These are phyloP conservation scores for Colletotrichum graminicola DNA, from an alignment of 2,329 filamentous ascomycete species.

Conservation along the genomic window DNA sequence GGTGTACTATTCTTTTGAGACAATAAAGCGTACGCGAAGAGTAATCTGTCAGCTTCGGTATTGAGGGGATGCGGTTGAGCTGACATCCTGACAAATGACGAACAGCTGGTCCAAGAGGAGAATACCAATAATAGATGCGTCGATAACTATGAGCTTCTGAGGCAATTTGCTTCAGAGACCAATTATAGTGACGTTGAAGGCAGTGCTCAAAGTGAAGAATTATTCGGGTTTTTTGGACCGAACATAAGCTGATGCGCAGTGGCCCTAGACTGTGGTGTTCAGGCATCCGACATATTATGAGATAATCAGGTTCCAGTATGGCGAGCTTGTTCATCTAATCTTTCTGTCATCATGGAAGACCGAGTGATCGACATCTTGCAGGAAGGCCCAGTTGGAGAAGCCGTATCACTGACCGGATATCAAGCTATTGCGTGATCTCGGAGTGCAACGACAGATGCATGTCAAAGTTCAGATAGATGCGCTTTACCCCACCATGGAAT, in stretches of 20 bases:
- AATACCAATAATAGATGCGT: background rate
- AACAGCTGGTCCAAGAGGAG: too few relatives aligned
- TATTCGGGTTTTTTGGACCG: too few relatives aligned
- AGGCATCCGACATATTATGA: background rate
- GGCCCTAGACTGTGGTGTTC: background rate
- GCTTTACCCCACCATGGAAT: background rate
- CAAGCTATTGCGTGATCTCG: slow-evolving; percentile 16
- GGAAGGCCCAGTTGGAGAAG: background rate
- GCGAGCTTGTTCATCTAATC: background rate
- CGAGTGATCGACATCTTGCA: background rate
- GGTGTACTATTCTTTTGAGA: background rate
- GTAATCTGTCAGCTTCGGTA: slow-evolving; percentile 39
- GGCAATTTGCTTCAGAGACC: too few relatives aligned
- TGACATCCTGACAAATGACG: background rate
- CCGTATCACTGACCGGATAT: slow-evolving; percentile 1
- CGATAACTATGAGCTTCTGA: background rate
- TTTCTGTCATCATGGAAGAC: background rate
- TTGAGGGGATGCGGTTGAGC: slow-evolving; percentile 35
- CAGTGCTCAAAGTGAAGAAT: background rate
- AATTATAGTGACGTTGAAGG: too few relatives aligned
- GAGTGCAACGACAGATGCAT: slow-evolving; percentile 21
- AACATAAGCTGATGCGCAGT: background rate
- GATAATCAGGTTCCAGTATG: background rate
- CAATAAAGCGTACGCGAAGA: slow-evolving; percentile 44
- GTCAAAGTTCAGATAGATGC: background rate